Evolutionary conservation across 768 basidiomycete species (phyloP).

Genomic region (Tylopilus plumbeoviolaceoides): DNA sequence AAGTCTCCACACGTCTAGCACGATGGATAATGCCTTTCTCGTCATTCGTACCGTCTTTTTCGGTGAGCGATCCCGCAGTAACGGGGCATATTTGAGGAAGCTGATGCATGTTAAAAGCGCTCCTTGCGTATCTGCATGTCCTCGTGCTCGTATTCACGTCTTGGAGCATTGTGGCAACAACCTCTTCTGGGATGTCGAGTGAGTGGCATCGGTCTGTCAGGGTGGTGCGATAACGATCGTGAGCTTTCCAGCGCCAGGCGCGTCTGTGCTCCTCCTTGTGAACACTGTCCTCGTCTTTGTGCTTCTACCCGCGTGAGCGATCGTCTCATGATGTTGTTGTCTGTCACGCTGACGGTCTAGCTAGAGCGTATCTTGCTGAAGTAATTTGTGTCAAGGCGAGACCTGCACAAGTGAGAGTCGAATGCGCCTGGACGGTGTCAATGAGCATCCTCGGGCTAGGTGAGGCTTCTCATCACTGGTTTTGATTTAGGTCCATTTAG

Average conservation of each 20-base stretch:
- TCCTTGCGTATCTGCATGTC: constrained; percentile 48
- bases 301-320: constrained; percentile 31
- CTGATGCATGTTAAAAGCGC: constrained; percentile 20
- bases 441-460: constrained; percentile 50
- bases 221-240: background rate
- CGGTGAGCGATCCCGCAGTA: constrained; percentile 35
- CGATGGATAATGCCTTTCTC: constrained; percentile 52
- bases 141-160: constrained; percentile 52
- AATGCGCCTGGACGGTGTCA: constrained; percentile 53
- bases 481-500: background rate
- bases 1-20: constrained; percentile 5
- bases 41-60: constrained; percentile 54
- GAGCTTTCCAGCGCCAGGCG: constrained; percentile 38
- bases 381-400: constrained; percentile 33
- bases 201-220: constrained; percentile 8
- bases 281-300: constrained; percentile 37
- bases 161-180: constrained; percentile 49
- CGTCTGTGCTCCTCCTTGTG: constrained; percentile 46
- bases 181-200: constrained; percentile 36
- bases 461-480: constrained; percentile 21
- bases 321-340: background rate
- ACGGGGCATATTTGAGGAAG: background rate
- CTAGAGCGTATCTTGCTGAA: constrained; percentile 34
- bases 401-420: constrained; percentile 44
- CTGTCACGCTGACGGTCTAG: background rate